Conservation (phyloP, 202 grass and related monocot species). For the Hordeum pubiflorum region DNA sequence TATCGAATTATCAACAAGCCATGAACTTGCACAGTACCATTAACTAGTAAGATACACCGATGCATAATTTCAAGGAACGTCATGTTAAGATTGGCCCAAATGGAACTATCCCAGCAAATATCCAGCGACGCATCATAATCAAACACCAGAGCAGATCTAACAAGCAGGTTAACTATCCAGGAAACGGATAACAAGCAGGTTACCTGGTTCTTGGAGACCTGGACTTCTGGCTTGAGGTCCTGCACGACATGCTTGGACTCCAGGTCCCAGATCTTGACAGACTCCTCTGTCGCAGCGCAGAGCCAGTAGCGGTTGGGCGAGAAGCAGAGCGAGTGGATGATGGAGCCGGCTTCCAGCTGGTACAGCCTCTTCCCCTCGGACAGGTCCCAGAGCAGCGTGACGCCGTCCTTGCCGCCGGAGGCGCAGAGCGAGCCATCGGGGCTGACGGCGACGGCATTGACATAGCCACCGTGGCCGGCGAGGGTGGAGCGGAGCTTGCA, state of each 20-base stretch:
- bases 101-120: not conserved
- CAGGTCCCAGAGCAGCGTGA: conserved; percentile 76
- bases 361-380: conserved; percentile 78
- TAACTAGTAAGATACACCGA: not conserved
- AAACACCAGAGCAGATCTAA: not conserved
- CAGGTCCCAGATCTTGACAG: conserved; percentile 91
- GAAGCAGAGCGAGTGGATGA: conserved; percentile 87
- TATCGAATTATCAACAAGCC: not conserved
- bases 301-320: conserved; percentile 94
- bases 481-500: conserved; percentile 69
- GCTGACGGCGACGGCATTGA: conserved; percentile 75
- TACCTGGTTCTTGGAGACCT: conserved; percentile 76
- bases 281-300: conserved; percentile 76
- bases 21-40: not conserved
- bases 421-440: conserved; percentile 86
- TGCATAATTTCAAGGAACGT: not conserved
- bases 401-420: conserved; percentile 71
- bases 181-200: not conserved
- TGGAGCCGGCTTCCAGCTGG: conserved; percentile 57
- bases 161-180: conserved; percentile 9
- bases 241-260: conserved; percentile 86
- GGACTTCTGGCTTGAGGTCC: conserved; percentile 80
- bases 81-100: not conserved
- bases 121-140: not conserved
- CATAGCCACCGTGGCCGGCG: conserved; percentile 64